Percentiles rank a stretch among this genome's conserved stretches.
phyloP scores from a whole-genome alignment of 2,329 filamentous ascomycete genomes.

The Trichoderma asperellum region DNA sequence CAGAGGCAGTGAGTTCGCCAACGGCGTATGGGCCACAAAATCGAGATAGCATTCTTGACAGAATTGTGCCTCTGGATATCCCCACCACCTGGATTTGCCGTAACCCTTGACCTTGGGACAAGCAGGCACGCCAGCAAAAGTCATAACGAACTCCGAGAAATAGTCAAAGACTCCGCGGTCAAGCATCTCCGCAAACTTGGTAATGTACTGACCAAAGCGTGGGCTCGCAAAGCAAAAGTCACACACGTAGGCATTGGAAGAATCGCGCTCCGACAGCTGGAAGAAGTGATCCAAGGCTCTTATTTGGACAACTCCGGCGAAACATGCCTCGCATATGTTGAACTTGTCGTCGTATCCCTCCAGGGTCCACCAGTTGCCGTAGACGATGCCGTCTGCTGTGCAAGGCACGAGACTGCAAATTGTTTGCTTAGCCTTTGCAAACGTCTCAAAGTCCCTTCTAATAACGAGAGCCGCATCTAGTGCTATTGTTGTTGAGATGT shows the following conservation, averaged over 20 bases:
- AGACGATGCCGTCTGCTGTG: conserved; percentile 35
- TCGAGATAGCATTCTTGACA: conserved; percentile 43
- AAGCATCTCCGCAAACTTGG: conserved; percentile 37
- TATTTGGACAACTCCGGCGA: conserved; percentile 38
- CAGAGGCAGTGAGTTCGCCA: conserved; percentile 36
- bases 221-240: conserved; percentile 36
- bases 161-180: conserved; percentile 41
- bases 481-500: conserved; percentile 34
- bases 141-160: conserved; percentile 37
- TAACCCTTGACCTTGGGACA: conserved; percentile 38
- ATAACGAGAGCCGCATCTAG: conserved; percentile 33
- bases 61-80: conserved; percentile 40
- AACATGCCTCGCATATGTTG: conserved; percentile 43
- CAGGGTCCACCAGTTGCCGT: conserved; percentile 43
- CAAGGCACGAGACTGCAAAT: conserved; percentile 36
- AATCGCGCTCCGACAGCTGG: conserved; percentile 32
- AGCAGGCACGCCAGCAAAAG: conserved; percentile 36
- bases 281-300: conserved; percentile 38
- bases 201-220: conserved; percentile 36
- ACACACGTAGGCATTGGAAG: conserved; percentile 36
- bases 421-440: conserved; percentile 34
- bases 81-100: conserved; percentile 41
- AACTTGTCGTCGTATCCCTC: conserved; percentile 31
- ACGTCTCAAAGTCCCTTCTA: conserved; percentile 36
- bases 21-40: conserved; percentile 38